Evolutionary conservation across 352 stramenopile species (phyloP).

Genomic region (Phytophthora colocasiae): DNA sequence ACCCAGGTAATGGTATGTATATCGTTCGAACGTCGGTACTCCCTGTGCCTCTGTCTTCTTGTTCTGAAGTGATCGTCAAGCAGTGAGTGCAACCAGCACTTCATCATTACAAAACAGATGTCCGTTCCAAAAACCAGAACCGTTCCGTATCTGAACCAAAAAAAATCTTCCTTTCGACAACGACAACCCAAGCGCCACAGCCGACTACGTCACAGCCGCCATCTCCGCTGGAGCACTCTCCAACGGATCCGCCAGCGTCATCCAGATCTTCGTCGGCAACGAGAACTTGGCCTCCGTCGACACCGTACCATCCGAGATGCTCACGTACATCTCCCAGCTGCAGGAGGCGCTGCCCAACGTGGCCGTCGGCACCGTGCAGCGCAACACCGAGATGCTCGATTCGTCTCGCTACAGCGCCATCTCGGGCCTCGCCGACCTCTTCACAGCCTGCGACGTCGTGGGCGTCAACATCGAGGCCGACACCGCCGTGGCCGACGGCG

Average conservation of each 20-base stretch:
- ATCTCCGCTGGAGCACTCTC: constrained; percentile 39
- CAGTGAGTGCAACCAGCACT: too few relatives aligned
- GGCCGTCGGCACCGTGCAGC: constrained; percentile 53
- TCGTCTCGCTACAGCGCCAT: constrained; percentile 42
- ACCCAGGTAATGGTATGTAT: too few relatives aligned
- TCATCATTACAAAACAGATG: too few relatives aligned
- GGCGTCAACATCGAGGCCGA: constrained; percentile 74
- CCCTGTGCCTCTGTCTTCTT: too few relatives aligned
- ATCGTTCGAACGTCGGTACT: too few relatives aligned
- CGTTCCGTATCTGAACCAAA: too few relatives aligned
- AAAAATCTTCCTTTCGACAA: too few relatives aligned
- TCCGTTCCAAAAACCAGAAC: too few relatives aligned
- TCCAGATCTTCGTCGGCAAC: constrained; percentile 70
- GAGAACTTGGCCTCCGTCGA: constrained; percentile 54
- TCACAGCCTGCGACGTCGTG: constrained; percentile 60
- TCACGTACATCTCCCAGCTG: constrained; percentile 51
- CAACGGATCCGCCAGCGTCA: constrained; percentile 42
- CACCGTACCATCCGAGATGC: constrained; percentile 45
- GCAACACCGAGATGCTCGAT: constrained; percentile 61
- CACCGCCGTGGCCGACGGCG: constrained; percentile 29
- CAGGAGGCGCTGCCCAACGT: constrained; percentile 41
- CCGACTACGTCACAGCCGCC: constrained; percentile 45
- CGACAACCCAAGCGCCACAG: constrained; percentile 35
- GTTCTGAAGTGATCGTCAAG: too few relatives aligned
- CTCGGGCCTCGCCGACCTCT: constrained; percentile 48